These are phyloP conservation scores for Papiliotrema laurentii DNA, from an alignment of 1,284 basidiomycete genomes.

Conservation along the genomic window DNA sequence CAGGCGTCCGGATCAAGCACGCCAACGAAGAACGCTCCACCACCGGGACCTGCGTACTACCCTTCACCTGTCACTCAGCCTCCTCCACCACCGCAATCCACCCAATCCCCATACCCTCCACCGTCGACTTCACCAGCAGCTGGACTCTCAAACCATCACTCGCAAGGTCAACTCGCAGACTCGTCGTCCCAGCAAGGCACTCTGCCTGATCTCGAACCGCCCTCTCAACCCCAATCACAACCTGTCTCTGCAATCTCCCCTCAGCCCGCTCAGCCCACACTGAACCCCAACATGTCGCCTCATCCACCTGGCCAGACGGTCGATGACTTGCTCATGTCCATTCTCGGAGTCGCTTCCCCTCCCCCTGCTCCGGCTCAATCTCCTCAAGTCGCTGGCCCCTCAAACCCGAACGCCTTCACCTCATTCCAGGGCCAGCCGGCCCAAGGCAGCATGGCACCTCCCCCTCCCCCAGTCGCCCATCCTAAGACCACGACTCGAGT, in stretches of 20 bases:
- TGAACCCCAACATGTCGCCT: slow-evolving; percentile 1
- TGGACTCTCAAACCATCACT: too few species aligned
- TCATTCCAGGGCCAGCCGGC: not conserved
- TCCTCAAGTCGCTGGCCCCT: not conserved
- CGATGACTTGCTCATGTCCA: slow-evolving; percentile 38
- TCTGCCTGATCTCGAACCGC: not conserved
- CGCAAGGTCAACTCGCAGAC: too few species aligned
- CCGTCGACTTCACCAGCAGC: too few species aligned
- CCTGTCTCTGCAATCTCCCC: not conserved
- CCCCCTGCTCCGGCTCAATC: not conserved
- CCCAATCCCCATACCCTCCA: too few species aligned
- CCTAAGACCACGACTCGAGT: slow-evolving; percentile 5
- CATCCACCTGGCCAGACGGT: slow-evolving; percentile 35
- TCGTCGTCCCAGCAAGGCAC: not conserved
- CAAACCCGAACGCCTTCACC: not conserved
- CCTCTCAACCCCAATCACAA: not conserved
- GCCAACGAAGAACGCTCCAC: too few species aligned
- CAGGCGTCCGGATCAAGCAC: not conserved
- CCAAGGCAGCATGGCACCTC: not conserved
- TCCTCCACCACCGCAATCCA: too few species aligned
- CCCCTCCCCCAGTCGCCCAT: not conserved
- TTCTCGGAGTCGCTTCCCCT: slow-evolving; percentile 21
- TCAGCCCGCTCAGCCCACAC: slow-evolving; percentile 1
- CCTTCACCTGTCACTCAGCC: too few species aligned
- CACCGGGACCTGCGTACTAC: too few species aligned